These are phyloP conservation scores for Taphrina populina DNA, from an alignment of 1,139 yeast species.

Conservation along the genomic window DNA sequence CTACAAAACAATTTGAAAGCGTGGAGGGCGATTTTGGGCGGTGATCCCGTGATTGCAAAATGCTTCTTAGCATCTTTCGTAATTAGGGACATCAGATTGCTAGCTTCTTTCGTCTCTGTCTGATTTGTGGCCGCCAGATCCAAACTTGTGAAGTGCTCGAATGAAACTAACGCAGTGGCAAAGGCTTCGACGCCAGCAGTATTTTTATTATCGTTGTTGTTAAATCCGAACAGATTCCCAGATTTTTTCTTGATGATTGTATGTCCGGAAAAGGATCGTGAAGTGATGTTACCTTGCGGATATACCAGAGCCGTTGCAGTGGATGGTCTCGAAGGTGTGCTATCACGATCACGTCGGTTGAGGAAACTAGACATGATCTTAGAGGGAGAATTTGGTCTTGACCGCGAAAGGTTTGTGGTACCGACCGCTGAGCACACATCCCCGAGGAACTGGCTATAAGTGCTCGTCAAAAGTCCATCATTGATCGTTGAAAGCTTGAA, in stretches of 20 bases:
- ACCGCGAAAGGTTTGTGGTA: neutral
- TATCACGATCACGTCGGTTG: slow-evolving; percentile 19
- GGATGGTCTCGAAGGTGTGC: slow-evolving; percentile 5
- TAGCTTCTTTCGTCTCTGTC: slow-evolving; percentile 9
- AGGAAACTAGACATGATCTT: slow-evolving; percentile 24
- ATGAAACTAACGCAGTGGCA: slow-evolving; percentile 2
- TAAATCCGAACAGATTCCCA: slow-evolving; percentile 1
- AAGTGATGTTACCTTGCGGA: neutral
- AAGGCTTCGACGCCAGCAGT: slow-evolving; percentile 15
- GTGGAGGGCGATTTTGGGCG: slow-evolving; percentile 30
- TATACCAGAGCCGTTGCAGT: neutral
- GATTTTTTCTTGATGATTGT: slow-evolving; percentile 15
- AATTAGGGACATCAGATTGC: slow-evolving; percentile 2
- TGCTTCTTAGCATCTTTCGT: slow-evolving; percentile 31
- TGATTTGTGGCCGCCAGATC: slow-evolving; percentile 8
- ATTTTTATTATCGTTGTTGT: slow-evolving; percentile 12
- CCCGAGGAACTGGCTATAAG: slow-evolving; percentile 5
- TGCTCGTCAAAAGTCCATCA: neutral
- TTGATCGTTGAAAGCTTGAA: neutral
- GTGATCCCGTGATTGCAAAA: slow-evolving; percentile 34
- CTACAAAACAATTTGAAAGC: slow-evolving; percentile 23
- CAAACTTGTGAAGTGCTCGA: slow-evolving; percentile 24
- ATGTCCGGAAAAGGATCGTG: slow-evolving; percentile 16
- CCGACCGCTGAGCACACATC: neutral
- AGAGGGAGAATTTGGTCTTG: slow-evolving; percentile 24